These are phyloP conservation scores for Nakaseomyces nivariensis DNA, from an alignment of 1,139 yeast genomes.

Conservation along the genomic window DNA sequence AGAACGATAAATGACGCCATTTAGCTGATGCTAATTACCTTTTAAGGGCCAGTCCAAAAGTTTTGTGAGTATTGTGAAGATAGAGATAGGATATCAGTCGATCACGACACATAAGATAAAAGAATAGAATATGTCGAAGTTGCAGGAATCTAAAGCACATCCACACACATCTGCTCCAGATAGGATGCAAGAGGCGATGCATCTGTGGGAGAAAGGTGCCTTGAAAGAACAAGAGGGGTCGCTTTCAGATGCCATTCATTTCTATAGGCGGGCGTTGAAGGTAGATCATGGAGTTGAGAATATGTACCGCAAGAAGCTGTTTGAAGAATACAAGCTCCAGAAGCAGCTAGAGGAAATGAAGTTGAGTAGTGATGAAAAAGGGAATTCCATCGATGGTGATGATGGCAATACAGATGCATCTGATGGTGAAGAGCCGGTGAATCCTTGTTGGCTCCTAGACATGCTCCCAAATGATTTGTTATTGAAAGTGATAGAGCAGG, in stretches of 20 bases:
- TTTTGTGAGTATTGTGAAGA: no score
- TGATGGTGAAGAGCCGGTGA: constrained; percentile 21
- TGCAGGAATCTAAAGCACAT: neutral
- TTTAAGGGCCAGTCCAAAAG: no score
- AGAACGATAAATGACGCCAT: no score
- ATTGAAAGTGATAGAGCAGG: constrained; percentile 40
- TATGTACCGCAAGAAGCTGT: constrained; percentile 47
- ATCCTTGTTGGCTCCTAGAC: constrained; percentile 47
- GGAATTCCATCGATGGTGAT: no score
- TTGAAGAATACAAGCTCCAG: constrained; percentile 23
- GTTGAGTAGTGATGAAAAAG: constrained; percentile 8
- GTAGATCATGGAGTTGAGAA: constrained; percentile 60
- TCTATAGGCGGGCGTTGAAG: constrained; percentile 63
- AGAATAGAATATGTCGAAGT: neutral
- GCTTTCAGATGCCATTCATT: constrained; percentile 69
- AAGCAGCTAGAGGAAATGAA: constrained; percentile 13
- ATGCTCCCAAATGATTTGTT: constrained; percentile 59
- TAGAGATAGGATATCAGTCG: no score
- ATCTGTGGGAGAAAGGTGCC: constrained; percentile 59
- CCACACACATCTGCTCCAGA: neutral
- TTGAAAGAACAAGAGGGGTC: constrained; percentile 64
- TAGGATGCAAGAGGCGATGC: constrained; percentile 37
- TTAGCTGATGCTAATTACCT: no score
- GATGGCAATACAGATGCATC: constrained; percentile 29
- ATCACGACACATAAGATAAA: no score